These are phyloP conservation scores for Colletotrichum orchidophilum DNA, from an alignment of 2,329 filamentous ascomycete genomes.

Conservation along the genomic window DNA sequence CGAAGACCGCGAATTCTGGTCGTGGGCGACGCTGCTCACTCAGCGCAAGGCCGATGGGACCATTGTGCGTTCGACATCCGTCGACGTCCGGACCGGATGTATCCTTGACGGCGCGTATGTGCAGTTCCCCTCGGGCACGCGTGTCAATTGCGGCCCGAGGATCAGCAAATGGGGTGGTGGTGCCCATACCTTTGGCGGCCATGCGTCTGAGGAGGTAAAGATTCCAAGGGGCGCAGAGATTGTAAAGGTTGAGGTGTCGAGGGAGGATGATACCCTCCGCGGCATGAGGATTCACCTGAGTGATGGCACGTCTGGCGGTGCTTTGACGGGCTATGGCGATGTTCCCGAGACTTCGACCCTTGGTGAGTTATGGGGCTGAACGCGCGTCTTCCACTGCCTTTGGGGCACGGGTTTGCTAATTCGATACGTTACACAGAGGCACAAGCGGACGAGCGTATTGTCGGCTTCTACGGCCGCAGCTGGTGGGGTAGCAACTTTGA, in stretches of 20 bases:
- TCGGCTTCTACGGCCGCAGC: slow-evolving; percentile 57
- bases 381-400: neutral
- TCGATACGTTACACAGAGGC: slow-evolving; percentile 39
- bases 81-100: slow-evolving; percentile 56
- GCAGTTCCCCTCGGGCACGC: slow-evolving; percentile 53
- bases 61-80: slow-evolving; percentile 48
- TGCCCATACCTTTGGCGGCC: slow-evolving; percentile 41
- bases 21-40: slow-evolving; percentile 46
- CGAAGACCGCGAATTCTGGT: slow-evolving; percentile 29
- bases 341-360: slow-evolving; percentile 31
- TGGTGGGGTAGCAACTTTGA: slow-evolving; percentile 31
- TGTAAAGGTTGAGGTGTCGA: slow-evolving; percentile 43
- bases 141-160: slow-evolving; percentile 51
- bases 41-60: slow-evolving; percentile 41
- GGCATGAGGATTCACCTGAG: slow-evolving; percentile 39
- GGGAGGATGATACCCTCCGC: slow-evolving; percentile 9
- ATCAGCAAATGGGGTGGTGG: slow-evolving; percentile 25
- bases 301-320: slow-evolving; percentile 36
- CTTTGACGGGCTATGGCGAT: slow-evolving; percentile 20
- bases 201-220: slow-evolving; percentile 40
- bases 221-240: slow-evolving; percentile 39
- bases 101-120: slow-evolving; percentile 56
- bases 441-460: slow-evolving; percentile 47
- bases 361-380: slow-evolving; percentile 32
- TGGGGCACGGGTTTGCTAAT: slow-evolving; percentile 2